Conservation (phyloP, 768 basidiomycete species). For the Russula sp. region DNA sequence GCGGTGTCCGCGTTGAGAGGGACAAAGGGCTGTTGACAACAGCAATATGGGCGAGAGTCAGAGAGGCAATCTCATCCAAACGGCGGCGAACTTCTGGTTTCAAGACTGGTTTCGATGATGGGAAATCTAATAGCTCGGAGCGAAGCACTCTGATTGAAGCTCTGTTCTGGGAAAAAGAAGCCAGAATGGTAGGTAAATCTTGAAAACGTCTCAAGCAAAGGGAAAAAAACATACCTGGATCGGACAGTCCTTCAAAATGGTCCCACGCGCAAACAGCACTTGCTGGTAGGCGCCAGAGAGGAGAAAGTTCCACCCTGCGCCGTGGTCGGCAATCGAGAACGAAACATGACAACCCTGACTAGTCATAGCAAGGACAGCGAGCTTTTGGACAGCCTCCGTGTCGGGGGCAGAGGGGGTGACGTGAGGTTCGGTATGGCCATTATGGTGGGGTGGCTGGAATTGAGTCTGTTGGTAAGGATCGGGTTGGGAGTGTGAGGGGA, state of each 20-base stretch:
- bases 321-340: conserved; percentile 65
- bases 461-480: conserved; percentile 33
- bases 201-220: conserved; percentile 19
- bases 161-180: conserved; percentile 49
- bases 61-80: conserved; percentile 90
- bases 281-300: conserved; percentile 88
- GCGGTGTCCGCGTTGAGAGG: conserved; percentile 66
- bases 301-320: conserved; percentile 80
- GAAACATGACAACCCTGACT: conserved; percentile 80
- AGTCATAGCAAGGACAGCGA: conserved; percentile 72
- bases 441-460: conserved; percentile 28
- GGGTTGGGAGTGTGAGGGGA: conserved; percentile 40
- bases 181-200: conserved; percentile 17
- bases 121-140: conserved; percentile 87
- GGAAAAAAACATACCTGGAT: conserved; percentile 49
- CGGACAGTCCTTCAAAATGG: conserved; percentile 85
- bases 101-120: conserved; percentile 67
- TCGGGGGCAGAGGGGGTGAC: conserved; percentile 38
- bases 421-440: conserved; percentile 27
- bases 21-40: conserved; percentile 82
- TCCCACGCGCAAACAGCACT: conserved; percentile 83
- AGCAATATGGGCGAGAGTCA: conserved; percentile 88
- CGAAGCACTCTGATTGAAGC: conserved; percentile 85
- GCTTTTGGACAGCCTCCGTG: conserved; percentile 69
- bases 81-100: conserved; percentile 76